These are phyloP conservation scores for Andalucia godoyi DNA, from an alignment of 78 protist species.

Conservation along the genomic window DNA sequence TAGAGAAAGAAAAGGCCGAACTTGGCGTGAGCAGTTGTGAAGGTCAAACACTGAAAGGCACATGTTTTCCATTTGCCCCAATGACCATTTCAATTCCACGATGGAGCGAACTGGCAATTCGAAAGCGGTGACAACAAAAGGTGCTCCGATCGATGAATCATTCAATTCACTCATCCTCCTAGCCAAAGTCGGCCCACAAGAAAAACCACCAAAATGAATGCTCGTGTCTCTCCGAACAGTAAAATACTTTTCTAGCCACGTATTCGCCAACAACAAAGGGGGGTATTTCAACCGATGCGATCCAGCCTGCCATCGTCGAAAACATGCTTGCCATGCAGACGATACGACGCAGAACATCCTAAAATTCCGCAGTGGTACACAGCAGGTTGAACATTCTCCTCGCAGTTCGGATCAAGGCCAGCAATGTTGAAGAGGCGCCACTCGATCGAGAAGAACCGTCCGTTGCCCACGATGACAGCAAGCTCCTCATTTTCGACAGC, in stretches of 20 bases:
- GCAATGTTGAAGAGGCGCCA: conserved; percentile 67
- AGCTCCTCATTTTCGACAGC: background rate
- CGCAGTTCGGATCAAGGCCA: conserved; percentile 47
- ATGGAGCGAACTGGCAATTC: too few relatives aligned
- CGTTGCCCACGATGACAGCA: conserved; percentile 1
- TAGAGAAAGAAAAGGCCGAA: too few relatives aligned
- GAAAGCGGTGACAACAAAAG: too few relatives aligned
- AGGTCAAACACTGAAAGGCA: too few relatives aligned
- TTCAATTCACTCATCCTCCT: too few relatives aligned
- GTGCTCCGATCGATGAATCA: too few relatives aligned
- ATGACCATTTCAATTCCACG: too few relatives aligned
- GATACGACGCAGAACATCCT: background rate
- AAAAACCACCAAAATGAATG: conserved; percentile 11
- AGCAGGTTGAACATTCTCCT: conserved; percentile 71
- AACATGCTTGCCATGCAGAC: conserved; percentile 29
- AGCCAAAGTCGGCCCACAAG: too few relatives aligned
- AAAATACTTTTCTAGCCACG: conserved; percentile 8
- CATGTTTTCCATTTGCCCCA: too few relatives aligned
- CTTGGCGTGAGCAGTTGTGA: too few relatives aligned
- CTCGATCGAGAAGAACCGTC: conserved; percentile 35
- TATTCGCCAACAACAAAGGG: conserved; percentile 10
- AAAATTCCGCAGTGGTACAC: conserved; percentile 51
- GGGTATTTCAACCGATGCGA: conserved; percentile 13
- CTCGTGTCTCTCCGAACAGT: background rate
- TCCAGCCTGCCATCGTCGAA: conserved; percentile 19